Evolutionary conservation across 2,329 filamentous ascomycete genomes (phyloP).

Genomic region (Paramyrothecium roridum): DNA sequence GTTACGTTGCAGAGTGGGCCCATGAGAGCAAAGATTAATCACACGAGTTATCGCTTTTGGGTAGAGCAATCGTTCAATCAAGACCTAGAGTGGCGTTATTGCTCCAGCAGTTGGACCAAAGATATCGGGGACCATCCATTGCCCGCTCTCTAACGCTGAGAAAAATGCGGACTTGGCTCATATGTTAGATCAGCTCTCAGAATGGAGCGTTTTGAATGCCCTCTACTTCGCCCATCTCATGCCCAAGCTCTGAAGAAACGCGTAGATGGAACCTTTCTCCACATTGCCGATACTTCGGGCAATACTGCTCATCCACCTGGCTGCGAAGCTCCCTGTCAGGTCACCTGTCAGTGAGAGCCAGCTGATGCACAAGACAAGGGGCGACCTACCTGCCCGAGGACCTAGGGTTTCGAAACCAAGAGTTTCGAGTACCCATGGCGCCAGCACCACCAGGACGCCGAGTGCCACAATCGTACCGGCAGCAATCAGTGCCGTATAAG

Average conservation of each 20-base stretch:
- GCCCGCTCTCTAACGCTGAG: too few relatives aligned
- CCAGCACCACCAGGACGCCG: slow-evolving; percentile 12
- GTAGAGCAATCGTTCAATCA: too few relatives aligned
- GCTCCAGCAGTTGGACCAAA: too few relatives aligned
- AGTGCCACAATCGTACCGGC: slow-evolving; percentile 12
- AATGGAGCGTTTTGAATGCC: background rate
- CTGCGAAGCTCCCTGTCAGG: slow-evolving; percentile 14
- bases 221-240: slow-evolving; percentile 8
- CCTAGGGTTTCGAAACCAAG: slow-evolving; percentile 14
- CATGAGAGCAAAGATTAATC: too few relatives aligned
- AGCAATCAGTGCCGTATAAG: slow-evolving; percentile 13
- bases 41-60: too few relatives aligned
- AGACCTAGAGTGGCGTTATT: too few relatives aligned
- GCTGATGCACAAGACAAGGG: fast-evolving
- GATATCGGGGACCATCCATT: too few relatives aligned
- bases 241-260: slow-evolving; percentile 15
- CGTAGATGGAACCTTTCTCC: slow-evolving; percentile 12
- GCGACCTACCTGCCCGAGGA: slow-evolving; percentile 11
- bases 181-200: too few relatives aligned
- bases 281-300: slow-evolving; percentile 8
- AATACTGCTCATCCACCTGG: slow-evolving; percentile 18
- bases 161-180: too few relatives aligned
- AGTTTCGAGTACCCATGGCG: slow-evolving; percentile 15
- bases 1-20: too few relatives aligned
- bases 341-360: background rate